Evolutionary conservation across 1,284 basidiomycete species (phyloP), one percentile per base, ranked within the genome.

Genomic region (Mixia osmundae): DNA sequence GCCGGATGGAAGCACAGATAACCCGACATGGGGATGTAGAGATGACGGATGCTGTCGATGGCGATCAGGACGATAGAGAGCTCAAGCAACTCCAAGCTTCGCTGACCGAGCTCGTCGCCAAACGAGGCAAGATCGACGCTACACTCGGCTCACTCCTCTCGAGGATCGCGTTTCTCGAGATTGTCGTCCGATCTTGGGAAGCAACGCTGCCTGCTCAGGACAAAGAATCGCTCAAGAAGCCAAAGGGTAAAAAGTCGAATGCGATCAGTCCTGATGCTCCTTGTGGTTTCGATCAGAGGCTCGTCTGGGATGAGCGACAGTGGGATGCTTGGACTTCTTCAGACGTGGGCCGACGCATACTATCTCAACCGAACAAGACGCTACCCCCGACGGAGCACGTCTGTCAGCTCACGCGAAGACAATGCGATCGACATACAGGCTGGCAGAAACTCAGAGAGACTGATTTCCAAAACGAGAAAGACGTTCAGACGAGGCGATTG

Each of bases 241-340:
- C 31, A 22, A 38, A 39, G 19, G 41, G 39, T 11, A 14, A 34
- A 14, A 33, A 35, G 4, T 37, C 35, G 5, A 31, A 30, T 7
- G 26, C 32, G 9, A 37, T 45, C 15, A 44, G 31, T 1, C 38
- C 42, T 9, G 47, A 46, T n/a, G 50, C 48, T 18, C 47, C 46
- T 24, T 83, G 78, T 55, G 78, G 78, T 2, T 80, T 78, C 70
- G 78, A 83, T 53, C 69, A 71, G 47, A 62, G 77, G 20, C 59
- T 83, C n/a, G 74, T 73, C 42, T 71, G 73, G 51, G 71, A 71
- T 19, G 72, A 77, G 37, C 68, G 70, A 36, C 73, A 77, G 51
- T 74, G 69, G 59, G 61, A 57, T 18, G 70, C 71, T 37, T 71
- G 53, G 52, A 33, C 52, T 3, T 36, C 37, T 10, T 35, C 30